Conservation (phyloP, 306 rosid genomes). For the Cicer chorassanicum region DNA sequence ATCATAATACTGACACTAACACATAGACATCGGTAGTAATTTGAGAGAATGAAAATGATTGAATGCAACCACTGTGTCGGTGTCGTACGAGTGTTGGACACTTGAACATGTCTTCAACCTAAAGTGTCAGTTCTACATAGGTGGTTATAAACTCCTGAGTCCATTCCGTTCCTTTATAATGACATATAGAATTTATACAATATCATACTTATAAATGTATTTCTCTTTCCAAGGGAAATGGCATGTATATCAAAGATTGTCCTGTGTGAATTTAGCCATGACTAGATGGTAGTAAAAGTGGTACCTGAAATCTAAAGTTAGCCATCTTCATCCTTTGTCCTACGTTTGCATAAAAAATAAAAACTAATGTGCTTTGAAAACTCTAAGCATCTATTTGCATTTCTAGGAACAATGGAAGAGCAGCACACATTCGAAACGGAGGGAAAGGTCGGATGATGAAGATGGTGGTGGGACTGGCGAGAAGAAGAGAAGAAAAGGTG, state of each 20-base stretch:
- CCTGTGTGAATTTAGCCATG: slow-evolving; percentile 25
- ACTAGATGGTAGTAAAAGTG: neutral
- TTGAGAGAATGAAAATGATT: too few relatives aligned
- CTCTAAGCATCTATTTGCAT: slow-evolving; percentile 40
- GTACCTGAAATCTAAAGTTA: slow-evolving; percentile 21
- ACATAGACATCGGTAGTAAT: too few relatives aligned
- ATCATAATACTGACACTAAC: too few relatives aligned
- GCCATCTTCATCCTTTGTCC: neutral
- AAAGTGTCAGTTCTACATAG: too few relatives aligned
- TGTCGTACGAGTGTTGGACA: too few relatives aligned
- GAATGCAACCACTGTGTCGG: too few relatives aligned
- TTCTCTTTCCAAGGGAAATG: slow-evolving; percentile 26
- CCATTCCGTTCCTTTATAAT: slow-evolving; percentile 22
- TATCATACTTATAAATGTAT: slow-evolving; percentile 11
- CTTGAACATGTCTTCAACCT: too few relatives aligned
- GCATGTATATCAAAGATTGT: slow-evolving; percentile 17
- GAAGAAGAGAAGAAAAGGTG: slow-evolving; percentile 83
- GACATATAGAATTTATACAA: neutral
- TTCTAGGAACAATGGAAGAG: slow-evolving; percentile 99
- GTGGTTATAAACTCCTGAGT: slow-evolving; percentile 18
- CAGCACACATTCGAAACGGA: slow-evolving; percentile 79
- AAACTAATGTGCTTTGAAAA: slow-evolving; percentile 10
- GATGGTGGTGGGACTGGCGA: slow-evolving; percentile 79
- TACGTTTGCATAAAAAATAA: slow-evolving; percentile 7
- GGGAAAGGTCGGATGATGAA: slow-evolving; percentile 90